Base-by-base conservation (phyloP, 1,139 yeast species). In the Debaryomyces fabryi region DNA sequence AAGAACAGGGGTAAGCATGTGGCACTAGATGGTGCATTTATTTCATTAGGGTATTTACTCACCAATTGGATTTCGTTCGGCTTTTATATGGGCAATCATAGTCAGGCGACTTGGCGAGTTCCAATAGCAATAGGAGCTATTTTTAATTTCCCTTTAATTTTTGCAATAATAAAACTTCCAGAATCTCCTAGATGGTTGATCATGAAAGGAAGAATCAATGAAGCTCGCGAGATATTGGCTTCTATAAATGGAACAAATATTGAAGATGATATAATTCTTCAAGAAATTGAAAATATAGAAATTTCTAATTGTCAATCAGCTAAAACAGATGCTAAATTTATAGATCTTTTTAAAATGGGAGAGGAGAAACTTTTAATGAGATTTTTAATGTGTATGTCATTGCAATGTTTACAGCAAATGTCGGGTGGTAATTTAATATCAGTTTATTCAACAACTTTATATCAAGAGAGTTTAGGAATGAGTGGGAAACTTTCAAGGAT, bases 161-260 rank as follows among this genome's bases (percentile, higher is more conserved):
- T 27, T 27, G n/a, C 30, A 27, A 27, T 27, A 6, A 27, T 27
- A 6, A 8, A 27, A 27, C 30, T 27, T 64, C 86, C 88, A 1
- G 88, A 83, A 57, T 77, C 85, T 3, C 88, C 88, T 2, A 68
- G 87, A 48, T 81, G 74, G 72, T 65, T 80, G 36, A 68, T 80
- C 8, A 62, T 72, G 18, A 66, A 67, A 27, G 74, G 72, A 5
- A 58, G 70, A 25, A 53, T 64, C 15, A 67, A 66, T 2, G 64
- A 67, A 18, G 84, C 86, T 5, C 30, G 10, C 3, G 9, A 27
- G 4, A 12, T 27, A 8, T 4, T 21, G 6, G 23, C 23, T 27
- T 27, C n/a, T 4, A 27, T 27, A 6, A 12, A 27, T 27, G 30
- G 9, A 8, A 27, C 4, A 27, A 12, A 27, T 5, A 27, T 27